Evolutionary conservation across 768 basidiomycete genomes (phyloP).

Genomic region (Phaffia australis): DNA sequence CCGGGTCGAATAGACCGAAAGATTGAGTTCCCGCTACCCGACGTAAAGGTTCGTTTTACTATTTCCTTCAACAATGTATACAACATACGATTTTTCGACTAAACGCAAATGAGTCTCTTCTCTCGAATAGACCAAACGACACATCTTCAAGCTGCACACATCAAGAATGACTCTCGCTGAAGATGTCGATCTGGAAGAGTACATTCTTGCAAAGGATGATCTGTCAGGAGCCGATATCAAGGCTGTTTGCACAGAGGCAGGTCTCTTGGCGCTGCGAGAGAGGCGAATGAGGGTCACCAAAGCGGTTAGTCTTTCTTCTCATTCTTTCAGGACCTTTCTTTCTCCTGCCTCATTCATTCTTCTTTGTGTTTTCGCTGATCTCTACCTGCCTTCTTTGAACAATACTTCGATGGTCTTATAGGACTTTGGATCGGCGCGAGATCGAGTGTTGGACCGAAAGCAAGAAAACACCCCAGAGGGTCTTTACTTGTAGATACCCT

Average conservation of each 20-base stretch:
- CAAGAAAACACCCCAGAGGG: constrained; percentile 65
- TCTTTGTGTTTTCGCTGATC: background rate
- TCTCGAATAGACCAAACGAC: constrained; percentile 69
- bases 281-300: constrained; percentile 60
- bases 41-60: constrained; percentile 47
- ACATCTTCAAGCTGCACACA: constrained; percentile 90
- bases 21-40: constrained; percentile 94
- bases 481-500: constrained; percentile 9
- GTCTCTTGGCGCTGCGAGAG: constrained; percentile 83
- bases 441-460: constrained; percentile 80
- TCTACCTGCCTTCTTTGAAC: background rate
- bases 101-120: too few relatives aligned
- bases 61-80: background rate
- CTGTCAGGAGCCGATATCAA: constrained; percentile 97
- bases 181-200: constrained; percentile 57
- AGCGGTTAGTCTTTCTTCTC: constrained; percentile 21
- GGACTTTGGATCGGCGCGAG: constrained; percentile 24
- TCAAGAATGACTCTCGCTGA: constrained; percentile 79
- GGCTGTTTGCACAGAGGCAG: constrained; percentile 98
- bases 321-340: constrained; percentile 27
- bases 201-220: constrained; percentile 90
- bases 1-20: constrained; percentile 98
- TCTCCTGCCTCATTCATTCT: constrained; percentile 42
- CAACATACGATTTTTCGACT: too few relatives aligned
- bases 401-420: constrained; percentile 4